phyloP scores from a whole-genome alignment of 495 filamentous ascomycete genomes.

The Aspergillus mulundensis region DNA sequence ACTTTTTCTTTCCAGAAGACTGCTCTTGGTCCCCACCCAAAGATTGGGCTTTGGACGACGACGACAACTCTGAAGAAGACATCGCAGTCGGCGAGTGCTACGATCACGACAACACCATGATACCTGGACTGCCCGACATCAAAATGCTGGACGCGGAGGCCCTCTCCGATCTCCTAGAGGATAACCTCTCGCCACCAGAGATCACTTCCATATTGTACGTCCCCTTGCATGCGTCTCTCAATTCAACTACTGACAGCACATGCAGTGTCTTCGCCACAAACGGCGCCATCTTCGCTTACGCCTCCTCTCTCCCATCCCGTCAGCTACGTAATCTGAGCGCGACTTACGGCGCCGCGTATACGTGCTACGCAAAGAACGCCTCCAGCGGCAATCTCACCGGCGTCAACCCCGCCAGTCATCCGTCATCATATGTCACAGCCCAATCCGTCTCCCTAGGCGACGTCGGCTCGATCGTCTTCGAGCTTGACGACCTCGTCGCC shows the following conservation, averaged over 20 bases:
- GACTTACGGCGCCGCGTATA: conserved; percentile 47
- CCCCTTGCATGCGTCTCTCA: background rate
- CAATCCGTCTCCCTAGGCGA: conserved; percentile 48
- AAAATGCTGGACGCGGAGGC: conserved; percentile 48
- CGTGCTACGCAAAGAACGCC: conserved; percentile 44
- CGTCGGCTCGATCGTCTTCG: conserved; percentile 48
- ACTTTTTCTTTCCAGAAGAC: conserved; percentile 47
- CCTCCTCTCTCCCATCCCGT: conserved; percentile 39
- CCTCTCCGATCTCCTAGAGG: conserved; percentile 43
- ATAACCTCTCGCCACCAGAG: conserved; percentile 45
- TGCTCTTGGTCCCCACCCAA: conserved; percentile 42
- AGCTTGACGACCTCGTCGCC: conserved; percentile 43
- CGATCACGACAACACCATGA: conserved; percentile 35
- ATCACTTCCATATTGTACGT: conserved; percentile 46
- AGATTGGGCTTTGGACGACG: conserved; percentile 22
- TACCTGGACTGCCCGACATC: conserved; percentile 46
- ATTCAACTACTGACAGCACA: background rate
- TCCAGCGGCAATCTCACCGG: conserved; percentile 46
- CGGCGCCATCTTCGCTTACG: conserved; percentile 45
- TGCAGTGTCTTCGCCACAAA: conserved; percentile 40
- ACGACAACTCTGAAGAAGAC: conserved; percentile 18
- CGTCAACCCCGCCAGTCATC: conserved; percentile 45
- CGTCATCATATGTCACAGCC: conserved; percentile 46
- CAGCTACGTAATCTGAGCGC: conserved; percentile 45
- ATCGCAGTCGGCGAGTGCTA: conserved; percentile 12